Conservation (phyloP, 139 green algal species). For the Gonium pectorale region DNA sequence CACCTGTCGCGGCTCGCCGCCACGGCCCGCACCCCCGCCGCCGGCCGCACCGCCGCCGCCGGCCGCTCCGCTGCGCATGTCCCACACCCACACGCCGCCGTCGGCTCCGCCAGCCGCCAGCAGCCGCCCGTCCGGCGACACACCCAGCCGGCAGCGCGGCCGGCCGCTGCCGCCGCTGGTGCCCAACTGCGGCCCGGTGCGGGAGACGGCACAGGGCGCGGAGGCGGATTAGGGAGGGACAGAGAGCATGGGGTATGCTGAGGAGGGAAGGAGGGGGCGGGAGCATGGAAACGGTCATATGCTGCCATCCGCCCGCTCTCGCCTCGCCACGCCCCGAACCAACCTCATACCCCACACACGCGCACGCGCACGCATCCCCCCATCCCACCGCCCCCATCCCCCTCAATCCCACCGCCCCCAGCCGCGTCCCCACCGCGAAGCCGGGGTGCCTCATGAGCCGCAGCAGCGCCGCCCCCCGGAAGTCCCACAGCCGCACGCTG, state of each 20-base stretch:
- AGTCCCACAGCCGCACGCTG: constrained; percentile 62
- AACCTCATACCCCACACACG: no score
- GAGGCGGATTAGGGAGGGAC: not conserved
- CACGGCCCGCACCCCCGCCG: no score
- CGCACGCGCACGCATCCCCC: no score
- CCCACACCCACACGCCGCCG: constrained; percentile 47
- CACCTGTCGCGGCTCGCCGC: constrained; percentile 20
- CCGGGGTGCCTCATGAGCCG: constrained; percentile 9
- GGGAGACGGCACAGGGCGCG: no score
- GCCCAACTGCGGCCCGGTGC: constrained; percentile 37
- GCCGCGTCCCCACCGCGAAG: constrained; percentile 36
- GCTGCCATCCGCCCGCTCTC: no score
- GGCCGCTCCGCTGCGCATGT: not conserved
- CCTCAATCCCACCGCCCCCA: not conserved
- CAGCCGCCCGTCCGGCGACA: constrained; percentile 45
- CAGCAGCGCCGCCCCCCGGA: constrained; percentile 26
- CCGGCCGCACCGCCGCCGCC: not conserved
- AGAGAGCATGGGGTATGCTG: no score
- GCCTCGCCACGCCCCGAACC: no score
- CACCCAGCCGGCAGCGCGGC: constrained; percentile 45
- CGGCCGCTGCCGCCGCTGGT: constrained; percentile 46
- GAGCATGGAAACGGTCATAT: no score
- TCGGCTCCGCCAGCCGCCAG: constrained; percentile 52
- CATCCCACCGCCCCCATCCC: no score
- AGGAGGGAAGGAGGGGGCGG: no score